A percentile compares a stretch with the other conserved stretches of the same genome.
Conservation (phyloP, 148 eudicot species). For the Pouteria glomerata region DNA sequence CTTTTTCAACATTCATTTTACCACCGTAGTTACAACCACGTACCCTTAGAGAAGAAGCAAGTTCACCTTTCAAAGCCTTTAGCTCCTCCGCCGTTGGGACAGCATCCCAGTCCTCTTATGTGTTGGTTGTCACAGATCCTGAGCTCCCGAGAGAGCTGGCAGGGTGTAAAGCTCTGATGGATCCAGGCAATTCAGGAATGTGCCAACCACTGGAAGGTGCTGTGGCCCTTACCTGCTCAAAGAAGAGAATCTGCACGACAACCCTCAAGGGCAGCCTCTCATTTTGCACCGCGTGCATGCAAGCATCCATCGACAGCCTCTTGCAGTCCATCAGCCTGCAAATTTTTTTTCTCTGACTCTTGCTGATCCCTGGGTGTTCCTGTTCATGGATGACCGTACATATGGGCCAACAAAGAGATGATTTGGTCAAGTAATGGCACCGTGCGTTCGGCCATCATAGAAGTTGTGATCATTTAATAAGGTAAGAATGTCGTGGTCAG, state of each 20-base stretch:
- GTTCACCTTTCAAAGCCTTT: conserved; percentile 60
- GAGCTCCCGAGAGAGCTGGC: conserved; percentile 76
- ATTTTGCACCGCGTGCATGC: conserved; percentile 80
- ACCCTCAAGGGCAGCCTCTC: conserved; percentile 84
- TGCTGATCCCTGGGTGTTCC: conserved; percentile 73
- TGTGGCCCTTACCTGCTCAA: conserved; percentile 65
- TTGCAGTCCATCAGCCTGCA: conserved; percentile 87
- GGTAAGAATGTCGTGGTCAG: too few relatives aligned
- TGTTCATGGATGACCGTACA: too few relatives aligned
- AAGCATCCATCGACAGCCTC: conserved; percentile 78
- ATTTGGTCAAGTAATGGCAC: too few relatives aligned
- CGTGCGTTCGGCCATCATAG: too few relatives aligned
- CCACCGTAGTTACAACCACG: conserved; percentile 18
- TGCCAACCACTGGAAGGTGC: conserved; percentile 32
- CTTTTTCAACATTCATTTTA: conserved; percentile 35
- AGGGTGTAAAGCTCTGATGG: conserved; percentile 34
- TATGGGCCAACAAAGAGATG: too few relatives aligned
- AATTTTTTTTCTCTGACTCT: conserved; percentile 67
- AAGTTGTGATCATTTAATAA: too few relatives aligned
- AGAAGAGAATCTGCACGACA: conserved; percentile 80
- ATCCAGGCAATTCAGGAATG: conserved; percentile 46
- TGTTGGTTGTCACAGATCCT: conserved; percentile 68
- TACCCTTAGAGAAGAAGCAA: conserved; percentile 53
- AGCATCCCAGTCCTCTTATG: conserved; percentile 86
- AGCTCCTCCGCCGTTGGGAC: conserved; percentile 73